These are phyloP conservation scores for Sugiyamaella pinicola DNA, from an alignment of 1,139 yeast species.

Conservation along the genomic window DNA sequence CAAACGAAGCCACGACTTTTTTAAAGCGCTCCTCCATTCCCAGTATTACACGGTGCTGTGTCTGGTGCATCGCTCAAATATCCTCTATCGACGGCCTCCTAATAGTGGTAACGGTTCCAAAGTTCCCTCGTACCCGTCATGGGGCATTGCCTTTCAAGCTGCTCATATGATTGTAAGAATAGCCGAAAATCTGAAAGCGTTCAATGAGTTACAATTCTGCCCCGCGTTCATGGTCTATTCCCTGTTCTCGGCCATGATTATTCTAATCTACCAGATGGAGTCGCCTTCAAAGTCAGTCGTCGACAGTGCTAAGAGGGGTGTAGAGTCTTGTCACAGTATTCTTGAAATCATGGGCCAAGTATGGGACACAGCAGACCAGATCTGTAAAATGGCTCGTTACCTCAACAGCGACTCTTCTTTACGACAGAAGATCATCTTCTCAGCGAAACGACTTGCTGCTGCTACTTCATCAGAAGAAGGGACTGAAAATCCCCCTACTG, in stretches of 20 bases:
- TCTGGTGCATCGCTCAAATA: slow-evolving; percentile 71
- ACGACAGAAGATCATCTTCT: slow-evolving; percentile 36
- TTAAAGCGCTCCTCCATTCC: slow-evolving; percentile 64
- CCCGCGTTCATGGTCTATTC: slow-evolving; percentile 58
- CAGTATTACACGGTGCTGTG: slow-evolving; percentile 75
- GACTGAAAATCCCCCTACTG: slow-evolving; percentile 9
- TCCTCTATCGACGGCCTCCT: slow-evolving; percentile 54
- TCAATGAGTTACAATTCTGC: slow-evolving; percentile 55
- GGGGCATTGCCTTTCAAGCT: slow-evolving; percentile 86
- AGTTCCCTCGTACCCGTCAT: slow-evolving; percentile 67
- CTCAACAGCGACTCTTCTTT: slow-evolving; percentile 36
- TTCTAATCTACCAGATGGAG: slow-evolving; percentile 74
- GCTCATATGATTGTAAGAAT: slow-evolving; percentile 78
- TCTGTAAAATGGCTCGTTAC: slow-evolving; percentile 40
- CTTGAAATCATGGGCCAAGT: slow-evolving; percentile 55
- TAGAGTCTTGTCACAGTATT: slow-evolving; percentile 55
- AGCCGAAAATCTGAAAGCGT: slow-evolving; percentile 58
- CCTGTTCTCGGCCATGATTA: slow-evolving; percentile 68
- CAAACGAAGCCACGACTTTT: slow-evolving; percentile 53
- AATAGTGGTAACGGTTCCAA: slow-evolving; percentile 42
- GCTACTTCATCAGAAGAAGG: slow-evolving; percentile 16
- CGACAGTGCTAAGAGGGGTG: slow-evolving; percentile 61
- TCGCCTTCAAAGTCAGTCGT: slow-evolving; percentile 59
- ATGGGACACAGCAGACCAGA: slow-evolving; percentile 47
- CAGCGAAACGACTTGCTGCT: slow-evolving; percentile 31